Conservation (phyloP, 176 grass and related monocot genomes). For the Elaeis guineensis region DNA sequence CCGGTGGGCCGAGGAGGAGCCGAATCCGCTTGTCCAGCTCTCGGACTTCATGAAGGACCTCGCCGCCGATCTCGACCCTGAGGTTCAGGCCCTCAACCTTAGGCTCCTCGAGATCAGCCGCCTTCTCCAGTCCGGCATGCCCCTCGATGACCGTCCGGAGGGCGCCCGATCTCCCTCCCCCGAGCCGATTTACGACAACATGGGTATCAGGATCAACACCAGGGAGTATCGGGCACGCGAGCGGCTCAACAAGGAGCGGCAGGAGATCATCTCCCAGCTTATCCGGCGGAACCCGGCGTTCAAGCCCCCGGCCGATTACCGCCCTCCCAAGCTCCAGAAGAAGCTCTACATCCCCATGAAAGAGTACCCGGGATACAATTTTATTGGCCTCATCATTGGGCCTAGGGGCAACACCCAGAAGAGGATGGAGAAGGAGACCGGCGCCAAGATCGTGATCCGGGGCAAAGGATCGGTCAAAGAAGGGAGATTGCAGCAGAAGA, state of each 20-base stretch:
- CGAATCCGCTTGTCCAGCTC: conserved; percentile 52
- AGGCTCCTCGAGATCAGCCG: conserved; percentile 84
- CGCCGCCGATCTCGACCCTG: conserved; percentile 74
- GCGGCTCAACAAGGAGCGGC: conserved; percentile 68
- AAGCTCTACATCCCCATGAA: conserved; percentile 97
- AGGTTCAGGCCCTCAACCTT: conserved; percentile 79
- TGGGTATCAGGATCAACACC: conserved; percentile 92
- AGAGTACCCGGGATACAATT: conserved; percentile 90
- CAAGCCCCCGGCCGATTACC: conserved; percentile 84
- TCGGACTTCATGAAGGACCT: conserved; percentile 99
- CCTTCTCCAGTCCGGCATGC: conserved; percentile 42
- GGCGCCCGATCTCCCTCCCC: conserved; percentile 31
- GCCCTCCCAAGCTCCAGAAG: conserved; percentile 89
- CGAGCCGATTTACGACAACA: conserved; percentile 85
- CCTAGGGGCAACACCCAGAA: conserved; percentile 90
- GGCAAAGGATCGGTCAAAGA: conserved; percentile 94
- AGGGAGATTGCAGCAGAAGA: conserved; percentile 88
- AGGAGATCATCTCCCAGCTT: conserved; percentile 95
- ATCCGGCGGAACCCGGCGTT: conserved; percentile 89
- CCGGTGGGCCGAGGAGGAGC: conserved; percentile 91
- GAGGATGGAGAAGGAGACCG: conserved; percentile 98
- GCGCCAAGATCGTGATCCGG: conserved; percentile 88
- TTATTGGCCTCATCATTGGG: conserved; percentile 85
- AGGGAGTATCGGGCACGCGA: conserved; percentile 73
- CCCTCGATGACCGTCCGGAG: conserved; percentile 76